Conservation (phyloP, 1,284 basidiomycete genomes). For the Mycosarcoma mackinlayi region DNA sequence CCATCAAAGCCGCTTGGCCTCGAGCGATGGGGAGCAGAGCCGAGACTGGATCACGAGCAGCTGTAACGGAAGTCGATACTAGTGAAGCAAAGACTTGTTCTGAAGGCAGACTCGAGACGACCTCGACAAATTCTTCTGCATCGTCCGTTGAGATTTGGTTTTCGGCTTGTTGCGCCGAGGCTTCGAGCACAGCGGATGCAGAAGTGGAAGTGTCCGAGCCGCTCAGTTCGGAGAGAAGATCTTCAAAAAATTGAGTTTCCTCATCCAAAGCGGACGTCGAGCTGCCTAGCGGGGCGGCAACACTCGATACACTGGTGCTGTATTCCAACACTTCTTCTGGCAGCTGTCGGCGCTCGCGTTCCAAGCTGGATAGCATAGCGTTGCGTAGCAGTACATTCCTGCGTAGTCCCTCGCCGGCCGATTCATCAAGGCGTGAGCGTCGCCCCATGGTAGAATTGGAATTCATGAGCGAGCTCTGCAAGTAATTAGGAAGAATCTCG, state of each 20-base stretch:
- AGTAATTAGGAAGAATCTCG: conserved; percentile 20
- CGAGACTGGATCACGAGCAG: background rate
- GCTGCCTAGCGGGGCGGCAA: background rate
- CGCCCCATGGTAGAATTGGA: conserved; percentile 22
- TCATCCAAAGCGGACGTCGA: conserved; percentile 11
- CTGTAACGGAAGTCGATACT: no score
- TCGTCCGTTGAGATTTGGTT: background rate
- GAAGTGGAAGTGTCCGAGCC: conserved; percentile 12
- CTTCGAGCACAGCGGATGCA: background rate
- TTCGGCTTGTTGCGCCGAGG: background rate
- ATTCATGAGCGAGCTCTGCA: conserved; percentile 12
- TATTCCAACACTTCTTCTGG: conserved; percentile 1
- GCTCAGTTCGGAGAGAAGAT: conserved; percentile 40
- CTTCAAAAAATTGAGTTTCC: conserved; percentile 49
- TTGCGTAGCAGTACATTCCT: conserved; percentile 49
- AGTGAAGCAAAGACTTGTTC: background rate
- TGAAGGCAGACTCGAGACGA: conserved; percentile 12
- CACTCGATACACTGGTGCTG: background rate
- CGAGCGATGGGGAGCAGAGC: background rate
- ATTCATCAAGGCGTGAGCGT: conserved; percentile 40
- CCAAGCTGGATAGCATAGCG: conserved; percentile 52
- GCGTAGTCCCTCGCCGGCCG: conserved; percentile 49
- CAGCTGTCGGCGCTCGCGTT: conserved; percentile 36
- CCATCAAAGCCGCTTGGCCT: conserved; percentile 3
- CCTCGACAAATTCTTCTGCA: conserved; percentile 31